Evolutionary conservation across 2,329 filamentous ascomycete genomes (phyloP).

Genomic region (Trichoderma hamatum): DNA sequence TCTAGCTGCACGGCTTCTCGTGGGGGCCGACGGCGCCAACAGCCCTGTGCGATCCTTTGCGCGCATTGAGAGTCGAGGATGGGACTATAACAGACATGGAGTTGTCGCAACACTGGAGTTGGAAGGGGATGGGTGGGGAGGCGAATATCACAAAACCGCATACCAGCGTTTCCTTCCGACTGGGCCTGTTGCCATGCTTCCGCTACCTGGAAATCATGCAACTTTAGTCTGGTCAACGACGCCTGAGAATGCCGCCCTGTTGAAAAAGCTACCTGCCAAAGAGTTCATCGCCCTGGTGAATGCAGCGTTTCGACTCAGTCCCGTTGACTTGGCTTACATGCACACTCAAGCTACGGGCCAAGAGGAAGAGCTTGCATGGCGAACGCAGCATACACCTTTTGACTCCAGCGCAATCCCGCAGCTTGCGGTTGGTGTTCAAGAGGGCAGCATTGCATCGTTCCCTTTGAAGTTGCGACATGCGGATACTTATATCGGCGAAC

Average conservation of each 20-base stretch:
- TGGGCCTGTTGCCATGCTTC: slow-evolving; percentile 88
- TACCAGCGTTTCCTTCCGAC: slow-evolving; percentile 95
- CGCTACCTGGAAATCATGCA: slow-evolving; percentile 79
- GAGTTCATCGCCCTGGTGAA: slow-evolving; percentile 91
- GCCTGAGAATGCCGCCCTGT: slow-evolving; percentile 71
- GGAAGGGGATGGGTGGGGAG: slow-evolving; percentile 60
- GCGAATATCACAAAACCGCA: slow-evolving; percentile 67
- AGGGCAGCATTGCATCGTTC: slow-evolving; percentile 82
- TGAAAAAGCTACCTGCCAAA: slow-evolving; percentile 72
- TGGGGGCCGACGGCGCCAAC: slow-evolving; percentile 94
- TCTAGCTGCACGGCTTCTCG: slow-evolving; percentile 79
- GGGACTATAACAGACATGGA: slow-evolving; percentile 91
- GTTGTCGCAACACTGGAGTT: slow-evolving; percentile 87
- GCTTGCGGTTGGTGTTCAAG: slow-evolving; percentile 69
- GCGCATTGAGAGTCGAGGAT: slow-evolving; percentile 80
- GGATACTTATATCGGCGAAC: slow-evolving; percentile 87
- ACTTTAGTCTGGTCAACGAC: slow-evolving; percentile 96
- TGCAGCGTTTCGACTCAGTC: slow-evolving; percentile 81
- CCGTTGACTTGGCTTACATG: slow-evolving; percentile 81
- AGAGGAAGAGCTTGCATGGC: slow-evolving; percentile 81
- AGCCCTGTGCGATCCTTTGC: slow-evolving; percentile 91
- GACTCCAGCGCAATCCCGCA: slow-evolving; percentile 63
- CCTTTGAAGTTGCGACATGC: slow-evolving; percentile 90
- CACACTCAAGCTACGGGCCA: slow-evolving; percentile 64
- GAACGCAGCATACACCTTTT: slow-evolving; percentile 69